Evolutionary conservation across 345 rosid species (phyloP), one percentile per base, ranked within the genome.

Genomic region (Salix koriyanagi): DNA sequence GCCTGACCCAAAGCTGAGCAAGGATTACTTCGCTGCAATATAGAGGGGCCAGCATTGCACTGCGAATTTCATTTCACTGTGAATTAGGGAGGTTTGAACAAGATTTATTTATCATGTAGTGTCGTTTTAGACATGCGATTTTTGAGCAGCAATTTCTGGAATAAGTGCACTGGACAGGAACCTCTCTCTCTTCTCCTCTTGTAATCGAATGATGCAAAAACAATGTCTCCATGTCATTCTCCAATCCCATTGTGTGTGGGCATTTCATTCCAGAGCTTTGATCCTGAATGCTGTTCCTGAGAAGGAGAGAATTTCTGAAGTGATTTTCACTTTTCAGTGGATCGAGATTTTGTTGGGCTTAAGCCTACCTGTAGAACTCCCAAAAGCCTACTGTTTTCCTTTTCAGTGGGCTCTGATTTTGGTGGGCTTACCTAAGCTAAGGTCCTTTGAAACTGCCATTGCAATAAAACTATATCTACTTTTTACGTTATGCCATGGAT

Each of bases 1-100:
- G 85, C 97, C 95, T 21, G 94, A 96, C 88, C 99, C 98, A 4
- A 96, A 90, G 82, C 89, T 84, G 79, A 93, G 98, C 95, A 91
- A 93, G 86, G 97, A 92, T 65, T 96, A 93, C 92, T 93, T 93
- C 73, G 85, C 96, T 11, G 81, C 84, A 12, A 65, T 81, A 52
- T 81, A 81, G 75, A 64, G 39, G 34, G 73, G 62, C 12, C 34
- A 23, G 64, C 37, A 37, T 4, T 9, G 19, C 58, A 73, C 44
- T 18, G 52, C 36, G 32, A 3, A 21, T 48, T 70, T 30, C 72
- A 32, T 41, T 60, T 80, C 75, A 41, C 14, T 42, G 52, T 75
- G 73, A 32, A 48, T 7, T 61, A 67, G 77, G 36, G 64, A 75
- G 68, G 25, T 61, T 77, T 70, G 68, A 69, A 62, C 14, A 16